Base-by-base conservation (phyloP, 2,329 filamentous ascomycete genomes). In the Paraphoma sp. region DNA sequence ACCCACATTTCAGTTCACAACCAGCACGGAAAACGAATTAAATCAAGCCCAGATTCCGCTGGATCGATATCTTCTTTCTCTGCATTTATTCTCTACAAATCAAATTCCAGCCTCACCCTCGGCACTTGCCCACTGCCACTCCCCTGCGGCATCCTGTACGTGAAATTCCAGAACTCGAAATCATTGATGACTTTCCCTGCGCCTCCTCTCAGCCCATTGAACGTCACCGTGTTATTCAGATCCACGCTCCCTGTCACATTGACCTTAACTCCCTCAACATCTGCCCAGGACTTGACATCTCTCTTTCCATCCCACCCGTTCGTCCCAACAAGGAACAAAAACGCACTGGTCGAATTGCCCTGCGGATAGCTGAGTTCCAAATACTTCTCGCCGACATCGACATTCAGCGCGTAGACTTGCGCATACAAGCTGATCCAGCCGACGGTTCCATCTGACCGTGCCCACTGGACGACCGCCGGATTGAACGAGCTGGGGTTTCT, bases 401-500 rank as follows among this genome's bases (percentile, higher is more conserved):
- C 72, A 41, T 59, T 48, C 11, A 75, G 48, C 4, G 67, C 67
- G 14, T 57, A 60, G 0, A 66, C 67, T 38, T 73, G 67, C 1
- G 72, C 64, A 43, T 74, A 71, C 23, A 75, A 17, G 2, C 57
- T 71, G 11, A 74, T 31, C 64, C 65, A 72, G 4, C 73, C 73
- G 0, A 76, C 70, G 36, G 48, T 69, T 0, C 63, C 67, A 31
- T 73, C 70, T 14, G 60, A 58, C 0, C 72, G 49, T 9, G 77
- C 68, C 87, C 86, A 89, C 63, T 89, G 86, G 0, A 85, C 79
- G 6, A 88, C 82, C 0, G 84, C 83, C 0, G 86, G 86, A 55
- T 84, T 87, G 70, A 86, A 89, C 0, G 82, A 80, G 6, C 70
- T 77, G 5, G 80, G 80, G 43, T 82, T 84, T 48, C 79, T 78